These are phyloP conservation scores for Trebouxia sp. DNA, from an alignment of 139 green algal genomes.

Conservation along the genomic window DNA sequence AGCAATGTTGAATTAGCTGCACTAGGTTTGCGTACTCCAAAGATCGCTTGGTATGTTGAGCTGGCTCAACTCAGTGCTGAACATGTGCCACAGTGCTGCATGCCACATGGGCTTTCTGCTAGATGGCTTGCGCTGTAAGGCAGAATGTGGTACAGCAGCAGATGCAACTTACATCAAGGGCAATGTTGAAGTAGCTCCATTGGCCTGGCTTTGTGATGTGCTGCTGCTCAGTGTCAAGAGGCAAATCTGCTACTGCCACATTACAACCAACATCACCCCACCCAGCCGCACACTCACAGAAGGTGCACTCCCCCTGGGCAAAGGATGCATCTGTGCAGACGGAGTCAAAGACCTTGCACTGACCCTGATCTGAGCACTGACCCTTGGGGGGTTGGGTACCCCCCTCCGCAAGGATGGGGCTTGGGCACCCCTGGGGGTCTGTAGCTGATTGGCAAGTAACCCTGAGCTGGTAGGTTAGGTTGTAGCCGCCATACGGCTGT, in stretches of 20 bases:
- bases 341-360: constrained; percentile 2
- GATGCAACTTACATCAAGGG: neutral
- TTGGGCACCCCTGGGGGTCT: neutral
- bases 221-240: neutral
- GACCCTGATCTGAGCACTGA: neutral
- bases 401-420: neutral
- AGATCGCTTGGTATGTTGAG: too few relatives aligned
- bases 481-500: neutral
- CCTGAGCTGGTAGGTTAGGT: constrained; percentile 5
- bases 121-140: too few relatives aligned
- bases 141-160: too few relatives aligned
- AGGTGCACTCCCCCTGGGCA: constrained; percentile 22
- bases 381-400: neutral
- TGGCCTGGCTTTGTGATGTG: neutral
- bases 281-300: neutral
- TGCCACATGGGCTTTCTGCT: neutral
- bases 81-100: too few relatives aligned
- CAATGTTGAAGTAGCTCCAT: neutral
- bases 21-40: too few relatives aligned
- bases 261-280: constrained; percentile 17
- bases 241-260: neutral
- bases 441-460: neutral
- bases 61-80: too few relatives aligned
- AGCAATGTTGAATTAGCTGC: too few relatives aligned
- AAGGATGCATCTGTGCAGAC: constrained; percentile 18